Evolutionary conservation across 768 basidiomycete species (phyloP), one percentile per base, ranked within the genome.

Genomic region (Tephrocybe sp.): DNA sequence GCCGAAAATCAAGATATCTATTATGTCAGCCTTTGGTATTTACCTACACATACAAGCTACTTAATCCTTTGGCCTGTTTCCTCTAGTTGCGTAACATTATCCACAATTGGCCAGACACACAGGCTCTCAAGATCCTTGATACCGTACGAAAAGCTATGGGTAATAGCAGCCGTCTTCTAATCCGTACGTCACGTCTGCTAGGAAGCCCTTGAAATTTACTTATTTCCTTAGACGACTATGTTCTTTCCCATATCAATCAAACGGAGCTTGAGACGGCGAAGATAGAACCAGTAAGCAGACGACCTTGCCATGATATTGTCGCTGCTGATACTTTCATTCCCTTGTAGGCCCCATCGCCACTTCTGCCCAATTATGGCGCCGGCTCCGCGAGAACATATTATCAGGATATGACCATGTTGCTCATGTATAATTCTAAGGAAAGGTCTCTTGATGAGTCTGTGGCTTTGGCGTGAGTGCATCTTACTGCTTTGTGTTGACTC

Each of bases 331-430:
- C 28, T 12, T 28, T 42, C 9, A 24, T 37, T 4, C 8, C 11
- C 17, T 65, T 54, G 28, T 30, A 66, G 58, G 75, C 76, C 3
- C 76, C 76, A 0, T 65, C 69, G 44, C 78, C 77, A 0, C 60
- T 81, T 33, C 63, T 79, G 1, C 70, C 77, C 4, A 78, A 77
- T 58, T 78, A 70, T 52, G 77, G 77, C 7, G 66, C 66, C 14
- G 78, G 76, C 0, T 63, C 63, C 26, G 58, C 69, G 25, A 60
- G 71, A 12, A 62, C 64, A 28, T 78, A 78, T 55, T 63, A 72
- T 34, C 69, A 73, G 37, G 79, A 80, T 49, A 45, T 79, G 44
- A 71, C 67, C 41, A 77, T 81, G 75, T 66, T 75, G 66, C 37
- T 66, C 11, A 50, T 67, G 26, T 62, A 72, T 20, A 78, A 79